phyloP scores from a whole-genome alignment of 768 basidiomycete species.

The Phylloporus sp. region DNA sequence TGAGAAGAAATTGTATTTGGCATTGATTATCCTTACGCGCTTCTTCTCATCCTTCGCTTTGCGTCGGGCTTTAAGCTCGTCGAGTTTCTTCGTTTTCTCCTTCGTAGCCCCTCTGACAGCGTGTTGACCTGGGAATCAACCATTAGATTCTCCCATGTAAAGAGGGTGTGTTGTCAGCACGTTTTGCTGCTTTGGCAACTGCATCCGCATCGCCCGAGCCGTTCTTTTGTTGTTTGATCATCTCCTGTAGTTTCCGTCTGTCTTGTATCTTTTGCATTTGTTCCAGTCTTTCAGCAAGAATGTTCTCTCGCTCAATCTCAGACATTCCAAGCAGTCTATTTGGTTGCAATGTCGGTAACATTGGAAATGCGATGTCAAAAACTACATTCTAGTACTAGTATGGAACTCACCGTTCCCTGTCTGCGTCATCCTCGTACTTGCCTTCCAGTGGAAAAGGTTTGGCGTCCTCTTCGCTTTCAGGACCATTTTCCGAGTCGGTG shows the following conservation, averaged over 20 bases:
- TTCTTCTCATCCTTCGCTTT: constrained; percentile 88
- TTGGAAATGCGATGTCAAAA: constrained; percentile 22
- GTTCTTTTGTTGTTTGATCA: constrained; percentile 63
- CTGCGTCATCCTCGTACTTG: constrained; percentile 81
- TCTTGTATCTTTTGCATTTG: constrained; percentile 74
- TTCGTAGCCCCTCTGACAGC: constrained; percentile 68
- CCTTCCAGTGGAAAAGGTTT: constrained; percentile 90
- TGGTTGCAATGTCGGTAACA: constrained; percentile 3
- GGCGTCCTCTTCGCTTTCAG: constrained; percentile 58
- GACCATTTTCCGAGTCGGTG: constrained; percentile 45
- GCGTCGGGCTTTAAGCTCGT: constrained; percentile 80
- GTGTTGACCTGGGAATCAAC: constrained; percentile 56
- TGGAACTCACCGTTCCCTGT: constrained; percentile 68
- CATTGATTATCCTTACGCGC: constrained; percentile 46
- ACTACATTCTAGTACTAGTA: constrained; percentile 22
- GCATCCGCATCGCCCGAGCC: constrained; percentile 48
- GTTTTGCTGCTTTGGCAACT: constrained; percentile 71
- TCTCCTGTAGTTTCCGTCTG: constrained; percentile 62
- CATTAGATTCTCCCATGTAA: constrained; percentile 6
- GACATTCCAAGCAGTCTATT: constrained; percentile 70
- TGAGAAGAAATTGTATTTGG: constrained; percentile 6
- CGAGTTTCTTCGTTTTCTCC: constrained; percentile 73
- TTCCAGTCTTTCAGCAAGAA: constrained; percentile 74
- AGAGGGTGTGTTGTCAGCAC: constrained; percentile 38
- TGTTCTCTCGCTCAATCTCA: constrained; percentile 86